Evolutionary conservation across 2,329 filamentous ascomycete species (phyloP).

Genomic region (Laburnicola sp.): DNA sequence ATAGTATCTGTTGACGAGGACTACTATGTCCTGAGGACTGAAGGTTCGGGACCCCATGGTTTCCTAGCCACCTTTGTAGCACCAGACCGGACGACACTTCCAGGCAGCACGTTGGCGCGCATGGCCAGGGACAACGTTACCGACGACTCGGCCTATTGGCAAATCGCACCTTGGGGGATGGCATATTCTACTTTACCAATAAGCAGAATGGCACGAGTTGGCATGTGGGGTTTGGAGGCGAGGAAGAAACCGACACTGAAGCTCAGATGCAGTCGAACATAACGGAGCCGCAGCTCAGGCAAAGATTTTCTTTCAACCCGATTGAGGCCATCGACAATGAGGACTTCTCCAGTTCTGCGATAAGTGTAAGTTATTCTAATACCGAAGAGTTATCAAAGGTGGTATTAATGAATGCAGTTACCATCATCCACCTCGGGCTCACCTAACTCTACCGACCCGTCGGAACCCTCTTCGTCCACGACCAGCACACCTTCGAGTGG

Average conservation of each 20-base stretch:
- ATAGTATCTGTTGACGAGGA: constrained; percentile 19
- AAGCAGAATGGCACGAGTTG: constrained; percentile 21
- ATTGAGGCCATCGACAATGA: constrained; percentile 19
- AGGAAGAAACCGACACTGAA: constrained; percentile 5
- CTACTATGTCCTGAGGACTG: constrained; percentile 22
- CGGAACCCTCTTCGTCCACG: background rate
- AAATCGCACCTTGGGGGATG: constrained; percentile 25
- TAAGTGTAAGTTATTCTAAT: background rate
- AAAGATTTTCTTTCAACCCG: constrained; percentile 16
- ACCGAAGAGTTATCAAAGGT: background rate
- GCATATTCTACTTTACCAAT: constrained; percentile 24
- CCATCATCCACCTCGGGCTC: no score
- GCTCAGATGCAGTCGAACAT: constrained; percentile 20
- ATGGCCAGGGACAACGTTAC: constrained; percentile 24
- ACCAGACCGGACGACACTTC: constrained; percentile 15
- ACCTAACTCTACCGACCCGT: no score
- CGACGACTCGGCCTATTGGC: constrained; percentile 28
- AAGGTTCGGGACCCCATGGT: constrained; percentile 18
- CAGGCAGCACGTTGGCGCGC: constrained; percentile 9
- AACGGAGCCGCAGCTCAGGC: constrained; percentile 18
- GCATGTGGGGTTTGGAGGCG: constrained; percentile 15
- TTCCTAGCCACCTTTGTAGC: constrained; percentile 19
- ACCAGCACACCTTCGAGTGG: constrained; percentile 12
- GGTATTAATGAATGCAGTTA: background rate
- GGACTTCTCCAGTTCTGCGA: constrained; percentile 14